Conservation (phyloP, 352 stramenopile genomes). For the Thraustotheca clavata region DNA sequence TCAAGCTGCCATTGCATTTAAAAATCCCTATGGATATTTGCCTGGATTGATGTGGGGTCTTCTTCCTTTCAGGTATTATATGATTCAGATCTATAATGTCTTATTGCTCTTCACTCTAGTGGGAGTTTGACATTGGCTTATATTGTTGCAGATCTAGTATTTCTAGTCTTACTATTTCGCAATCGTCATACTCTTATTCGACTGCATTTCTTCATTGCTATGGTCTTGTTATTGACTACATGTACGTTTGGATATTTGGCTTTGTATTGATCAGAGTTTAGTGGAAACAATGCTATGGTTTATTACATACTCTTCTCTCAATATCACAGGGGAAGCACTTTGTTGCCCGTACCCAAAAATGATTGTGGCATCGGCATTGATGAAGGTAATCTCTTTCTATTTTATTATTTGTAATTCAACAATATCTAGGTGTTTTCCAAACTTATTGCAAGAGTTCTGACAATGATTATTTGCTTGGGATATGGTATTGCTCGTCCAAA, state of each 20-base stretch:
- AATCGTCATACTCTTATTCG: conserved; percentile 64
- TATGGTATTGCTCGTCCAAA: conserved; percentile 70
- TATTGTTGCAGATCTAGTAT: conserved; percentile 52
- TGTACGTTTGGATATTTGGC: conserved; percentile 25
- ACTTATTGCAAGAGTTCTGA: conserved; percentile 65
- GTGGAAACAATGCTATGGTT: conserved; percentile 67
- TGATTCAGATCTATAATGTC: conserved; percentile 12
- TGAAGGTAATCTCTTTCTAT: conserved; percentile 39
- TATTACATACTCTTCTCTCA: conserved; percentile 67
- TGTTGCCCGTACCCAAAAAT: conserved; percentile 69
- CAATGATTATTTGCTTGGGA: conserved; percentile 66
- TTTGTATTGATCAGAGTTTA: conserved; percentile 19
- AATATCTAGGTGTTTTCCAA: conserved; percentile 29
- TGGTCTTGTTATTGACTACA: conserved; percentile 68
- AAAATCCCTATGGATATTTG: conserved; percentile 77
- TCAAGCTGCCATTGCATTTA: conserved; percentile 54
- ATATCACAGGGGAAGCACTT: conserved; percentile 51
- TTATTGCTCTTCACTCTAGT: conserved; percentile 27
- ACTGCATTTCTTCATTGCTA: conserved; percentile 76
- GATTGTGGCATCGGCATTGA: conserved; percentile 57
- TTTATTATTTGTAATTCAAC: background rate
- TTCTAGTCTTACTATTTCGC: conserved; percentile 53
- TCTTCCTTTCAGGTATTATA: conserved; percentile 71
- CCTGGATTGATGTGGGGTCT: conserved; percentile 70
- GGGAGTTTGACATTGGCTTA: conserved; percentile 66